Evolutionary conservation across 2,329 filamentous ascomycete species (phyloP).

Genomic region (Botrytis byssoidea): DNA sequence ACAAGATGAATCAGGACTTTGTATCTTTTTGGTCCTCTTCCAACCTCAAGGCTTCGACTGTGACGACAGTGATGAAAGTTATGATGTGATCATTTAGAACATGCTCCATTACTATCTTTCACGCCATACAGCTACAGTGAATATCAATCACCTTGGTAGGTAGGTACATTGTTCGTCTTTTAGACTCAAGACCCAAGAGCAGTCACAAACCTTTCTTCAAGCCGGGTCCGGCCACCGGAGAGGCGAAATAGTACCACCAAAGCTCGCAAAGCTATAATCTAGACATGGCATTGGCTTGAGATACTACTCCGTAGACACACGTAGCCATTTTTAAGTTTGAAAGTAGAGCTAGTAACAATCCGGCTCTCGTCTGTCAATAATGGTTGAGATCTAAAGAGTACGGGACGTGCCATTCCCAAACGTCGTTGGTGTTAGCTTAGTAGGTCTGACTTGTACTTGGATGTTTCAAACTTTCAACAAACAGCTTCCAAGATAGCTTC

Average conservation of each 20-base stretch:
- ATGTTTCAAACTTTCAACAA: constrained; percentile 4
- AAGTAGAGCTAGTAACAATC: background rate
- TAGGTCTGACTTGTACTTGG: background rate
- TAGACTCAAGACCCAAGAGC: constrained; percentile 2
- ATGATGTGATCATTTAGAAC: background rate
- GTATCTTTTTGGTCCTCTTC: background rate
- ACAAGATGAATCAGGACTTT: background rate
- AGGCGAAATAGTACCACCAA: background rate
- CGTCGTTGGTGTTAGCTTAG: background rate
- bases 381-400: background rate
- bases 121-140: background rate
- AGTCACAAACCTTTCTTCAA: background rate
- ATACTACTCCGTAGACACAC: background rate
- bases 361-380: background rate
- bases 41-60: background rate
- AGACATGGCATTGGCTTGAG: background rate
- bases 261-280: background rate
- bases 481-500: background rate
- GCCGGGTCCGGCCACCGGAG: constrained; percentile 4
- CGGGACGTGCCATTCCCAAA: background rate
- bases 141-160: background rate
- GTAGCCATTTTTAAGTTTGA: background rate
- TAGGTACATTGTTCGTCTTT: background rate
- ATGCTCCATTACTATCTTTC: background rate
- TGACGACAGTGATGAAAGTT: background rate